Percentiles rank a stretch among this genome's conserved stretches.
phyloP scores from a whole-genome alignment of 768 basidiomycete genomes.

The Collybia sp. region DNA sequence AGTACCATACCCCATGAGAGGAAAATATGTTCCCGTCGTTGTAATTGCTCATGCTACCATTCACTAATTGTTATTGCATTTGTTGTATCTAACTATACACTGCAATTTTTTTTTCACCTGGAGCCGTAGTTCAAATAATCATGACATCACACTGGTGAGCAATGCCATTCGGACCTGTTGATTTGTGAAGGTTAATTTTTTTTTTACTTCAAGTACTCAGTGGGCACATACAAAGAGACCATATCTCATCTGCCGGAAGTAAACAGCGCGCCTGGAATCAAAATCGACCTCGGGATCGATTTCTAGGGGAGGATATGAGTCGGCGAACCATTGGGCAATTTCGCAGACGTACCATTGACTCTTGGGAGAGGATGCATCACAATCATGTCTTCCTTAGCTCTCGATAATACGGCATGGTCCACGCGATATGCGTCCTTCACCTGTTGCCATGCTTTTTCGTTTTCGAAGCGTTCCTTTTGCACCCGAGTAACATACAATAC shows the following conservation, averaged over 20 bases:
- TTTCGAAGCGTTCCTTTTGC: constrained; percentile 90
- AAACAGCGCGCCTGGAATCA: constrained; percentile 88
- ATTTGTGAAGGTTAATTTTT: neutral
- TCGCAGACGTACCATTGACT: constrained; percentile 63
- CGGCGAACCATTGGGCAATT: neutral
- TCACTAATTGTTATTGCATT: neutral
- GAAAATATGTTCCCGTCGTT: no score
- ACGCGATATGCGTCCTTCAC: constrained; percentile 92
- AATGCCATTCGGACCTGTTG: constrained; percentile 74
- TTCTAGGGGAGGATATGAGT: constrained; percentile 48
- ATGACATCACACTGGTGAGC: constrained; percentile 57
- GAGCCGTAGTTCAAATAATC: constrained; percentile 2
- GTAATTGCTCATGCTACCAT: no score
- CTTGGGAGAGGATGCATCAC: constrained; percentile 99
- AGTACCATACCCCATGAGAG: no score
- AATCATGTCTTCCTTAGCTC: constrained; percentile 96
- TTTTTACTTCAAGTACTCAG: neutral
- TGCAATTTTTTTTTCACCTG: neutral
- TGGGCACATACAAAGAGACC: constrained; percentile 84
- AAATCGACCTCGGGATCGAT: constrained; percentile 99
- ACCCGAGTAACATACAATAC: constrained; percentile 96
- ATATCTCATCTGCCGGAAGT: constrained; percentile 98
- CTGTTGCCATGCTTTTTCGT: constrained; percentile 77
- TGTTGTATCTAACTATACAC: neutral
- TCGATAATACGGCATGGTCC: constrained; percentile 88